phyloP scores from a whole-genome alignment of 2,329 filamentous ascomycete genomes.

The Phaeophleospora eucalypticola region DNA sequence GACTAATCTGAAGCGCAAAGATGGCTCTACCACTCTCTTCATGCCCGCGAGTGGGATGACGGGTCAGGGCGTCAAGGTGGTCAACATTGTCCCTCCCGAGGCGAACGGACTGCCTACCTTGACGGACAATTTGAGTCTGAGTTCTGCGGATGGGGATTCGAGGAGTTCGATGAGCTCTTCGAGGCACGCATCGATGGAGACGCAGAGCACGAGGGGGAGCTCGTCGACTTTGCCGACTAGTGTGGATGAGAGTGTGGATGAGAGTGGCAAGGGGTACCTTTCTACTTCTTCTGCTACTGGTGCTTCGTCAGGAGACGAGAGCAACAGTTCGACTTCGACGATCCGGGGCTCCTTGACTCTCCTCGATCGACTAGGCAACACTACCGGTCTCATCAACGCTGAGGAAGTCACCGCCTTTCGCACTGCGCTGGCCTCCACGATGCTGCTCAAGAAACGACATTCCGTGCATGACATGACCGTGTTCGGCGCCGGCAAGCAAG shows the following conservation, averaged over 20 bases:
- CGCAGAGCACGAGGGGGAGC: constrained; percentile 27
- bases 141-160: constrained; percentile 19
- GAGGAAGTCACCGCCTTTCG: constrained; percentile 66
- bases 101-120: constrained; percentile 22
- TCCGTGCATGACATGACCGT: constrained; percentile 72
- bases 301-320: constrained; percentile 18
- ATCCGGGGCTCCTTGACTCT: constrained; percentile 57
- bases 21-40: constrained; percentile 61
- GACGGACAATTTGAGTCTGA: constrained; percentile 22
- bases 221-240: constrained; percentile 17
- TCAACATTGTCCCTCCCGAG: constrained; percentile 48
- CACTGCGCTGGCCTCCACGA: constrained; percentile 60
- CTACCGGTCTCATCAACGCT: constrained; percentile 61
- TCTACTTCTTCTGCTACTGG: constrained; percentile 7
- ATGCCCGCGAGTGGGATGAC: constrained; percentile 62
- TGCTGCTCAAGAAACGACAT: constrained; percentile 60
- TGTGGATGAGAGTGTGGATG: constrained; percentile 24
- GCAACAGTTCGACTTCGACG: constrained; percentile 30
- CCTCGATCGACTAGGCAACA: constrained; percentile 54
- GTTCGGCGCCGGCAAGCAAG: constrained; percentile 85
- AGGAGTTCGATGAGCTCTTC: constrained; percentile 26
- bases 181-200: constrained; percentile 29
- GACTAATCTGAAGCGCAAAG: constrained; percentile 56
- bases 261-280: constrained; percentile 6
- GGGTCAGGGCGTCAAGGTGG: constrained; percentile 61